Evolutionary conservation across 768 basidiomycete species (phyloP).

Genomic region (Lactifluus hygrophoroides): DNA sequence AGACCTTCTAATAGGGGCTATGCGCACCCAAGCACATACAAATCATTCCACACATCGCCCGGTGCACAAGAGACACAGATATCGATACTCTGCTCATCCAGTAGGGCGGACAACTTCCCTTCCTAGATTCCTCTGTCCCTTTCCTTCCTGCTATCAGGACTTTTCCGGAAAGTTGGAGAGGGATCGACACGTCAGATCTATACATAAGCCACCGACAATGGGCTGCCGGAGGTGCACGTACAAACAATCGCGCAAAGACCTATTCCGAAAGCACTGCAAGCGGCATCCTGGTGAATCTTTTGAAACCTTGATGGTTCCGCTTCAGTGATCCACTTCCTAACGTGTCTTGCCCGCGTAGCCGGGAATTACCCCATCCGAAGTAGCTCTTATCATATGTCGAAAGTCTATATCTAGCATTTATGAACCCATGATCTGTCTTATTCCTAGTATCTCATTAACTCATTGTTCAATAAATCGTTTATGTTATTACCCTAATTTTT

Average conservation of each 20-base stretch:
- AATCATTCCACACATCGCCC: neutral
- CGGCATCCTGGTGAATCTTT: no score
- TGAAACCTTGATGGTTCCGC: no score
- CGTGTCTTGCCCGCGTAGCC: no score
- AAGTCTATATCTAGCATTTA: no score
- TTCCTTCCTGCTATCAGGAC: neutral
- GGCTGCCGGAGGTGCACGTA: conserved; percentile 10
- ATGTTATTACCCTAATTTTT: no score
- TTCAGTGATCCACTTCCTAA: no score
- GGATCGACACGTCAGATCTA: conserved; percentile 5
- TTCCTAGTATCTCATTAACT: no score
- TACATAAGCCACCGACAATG: conserved; percentile 11
- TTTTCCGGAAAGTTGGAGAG: conserved; percentile 14
- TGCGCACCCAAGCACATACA: neutral
- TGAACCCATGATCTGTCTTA: no score
- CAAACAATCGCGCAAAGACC: conserved; percentile 12
- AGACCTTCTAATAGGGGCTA: neutral
- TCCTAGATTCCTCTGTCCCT: neutral
- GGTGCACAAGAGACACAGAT: neutral
- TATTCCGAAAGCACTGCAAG: conserved; percentile 12
- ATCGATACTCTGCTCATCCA: neutral
- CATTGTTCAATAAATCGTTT: no score
- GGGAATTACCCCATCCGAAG: neutral
- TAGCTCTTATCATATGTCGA: no score
- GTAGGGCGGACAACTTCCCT: neutral